Evolutionary conservation across 495 filamentous ascomycete species (phyloP).

Genomic region (Penicillium silybi): DNA sequence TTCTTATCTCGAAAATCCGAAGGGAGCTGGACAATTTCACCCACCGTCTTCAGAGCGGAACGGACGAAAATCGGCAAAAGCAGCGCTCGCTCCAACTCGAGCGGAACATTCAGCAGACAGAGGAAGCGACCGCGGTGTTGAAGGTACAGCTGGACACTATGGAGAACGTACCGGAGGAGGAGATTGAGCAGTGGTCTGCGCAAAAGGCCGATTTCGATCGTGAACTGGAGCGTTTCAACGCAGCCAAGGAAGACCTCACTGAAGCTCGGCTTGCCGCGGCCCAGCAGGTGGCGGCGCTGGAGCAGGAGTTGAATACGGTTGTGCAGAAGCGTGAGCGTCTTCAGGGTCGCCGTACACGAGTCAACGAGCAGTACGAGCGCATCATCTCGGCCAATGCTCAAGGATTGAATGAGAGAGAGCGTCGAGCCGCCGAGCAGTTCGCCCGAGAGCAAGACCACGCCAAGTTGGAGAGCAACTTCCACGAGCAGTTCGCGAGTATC

Average conservation of each 20-base stretch:
- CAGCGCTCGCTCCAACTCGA: slow-evolving; percentile 75
- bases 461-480: slow-evolving; percentile 48
- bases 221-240: slow-evolving; percentile 59
- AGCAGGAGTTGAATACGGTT: slow-evolving; percentile 62
- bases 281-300: slow-evolving; percentile 57
- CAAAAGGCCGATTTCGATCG: slow-evolving; percentile 60
- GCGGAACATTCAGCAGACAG: slow-evolving; percentile 77
- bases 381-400: slow-evolving; percentile 73
- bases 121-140: slow-evolving; percentile 63
- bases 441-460: slow-evolving; percentile 60
- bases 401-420: slow-evolving; percentile 69
- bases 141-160: slow-evolving; percentile 62
- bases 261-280: slow-evolving; percentile 60
- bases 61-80: slow-evolving; percentile 75
- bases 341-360: slow-evolving; percentile 66
- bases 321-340: slow-evolving; percentile 77
- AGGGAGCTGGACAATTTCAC: slow-evolving; percentile 79
- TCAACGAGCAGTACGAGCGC: slow-evolving; percentile 73
- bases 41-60: slow-evolving; percentile 65
- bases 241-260: slow-evolving; percentile 55
- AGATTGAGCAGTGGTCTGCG: slow-evolving; percentile 55
- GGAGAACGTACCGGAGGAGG: slow-evolving; percentile 63
- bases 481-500: slow-evolving; percentile 44
- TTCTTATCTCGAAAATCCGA: slow-evolving; percentile 60
- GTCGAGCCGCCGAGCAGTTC: slow-evolving; percentile 64